These are phyloP conservation scores for Oryza coarctata DNA, from an alignment of 176 grass and related monocot species.

Conservation along the genomic window DNA sequence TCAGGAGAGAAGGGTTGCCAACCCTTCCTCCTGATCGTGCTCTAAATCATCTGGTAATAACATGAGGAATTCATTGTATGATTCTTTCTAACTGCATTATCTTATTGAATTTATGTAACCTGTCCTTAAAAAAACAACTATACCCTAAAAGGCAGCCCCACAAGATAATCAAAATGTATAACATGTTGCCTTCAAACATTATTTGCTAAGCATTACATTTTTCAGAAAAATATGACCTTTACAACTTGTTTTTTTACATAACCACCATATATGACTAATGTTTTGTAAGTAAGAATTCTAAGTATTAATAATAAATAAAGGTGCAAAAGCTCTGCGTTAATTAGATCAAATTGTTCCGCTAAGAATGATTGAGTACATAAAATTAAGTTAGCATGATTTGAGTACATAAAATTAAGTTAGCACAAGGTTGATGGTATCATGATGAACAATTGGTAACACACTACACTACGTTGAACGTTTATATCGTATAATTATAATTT, in stretches of 20 bases:
- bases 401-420: slow-evolving; percentile 31
- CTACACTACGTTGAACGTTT: too few relatives aligned
- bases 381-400: slow-evolving; percentile 26
- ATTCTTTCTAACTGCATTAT: neutral
- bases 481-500: neutral
- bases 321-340: neutral
- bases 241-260: neutral
- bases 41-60: neutral
- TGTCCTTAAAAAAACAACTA: neutral
- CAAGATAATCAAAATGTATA: neutral
- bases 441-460: neutral
- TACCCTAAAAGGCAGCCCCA: neutral
- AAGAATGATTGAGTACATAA: neutral
- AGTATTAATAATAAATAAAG: neutral
- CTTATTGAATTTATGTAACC: neutral
- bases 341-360: neutral
- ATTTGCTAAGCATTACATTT: neutral
- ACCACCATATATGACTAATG: neutral
- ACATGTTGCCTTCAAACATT: neutral
- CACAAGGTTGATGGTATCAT: neutral
- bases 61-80: neutral
- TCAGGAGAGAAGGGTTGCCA: too few relatives aligned
- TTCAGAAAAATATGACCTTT: neutral
- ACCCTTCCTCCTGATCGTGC: too few relatives aligned
- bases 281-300: neutral